phyloP scores from a whole-genome alignment of 148 eudicot species.

The Fallopia convolvulus region DNA sequence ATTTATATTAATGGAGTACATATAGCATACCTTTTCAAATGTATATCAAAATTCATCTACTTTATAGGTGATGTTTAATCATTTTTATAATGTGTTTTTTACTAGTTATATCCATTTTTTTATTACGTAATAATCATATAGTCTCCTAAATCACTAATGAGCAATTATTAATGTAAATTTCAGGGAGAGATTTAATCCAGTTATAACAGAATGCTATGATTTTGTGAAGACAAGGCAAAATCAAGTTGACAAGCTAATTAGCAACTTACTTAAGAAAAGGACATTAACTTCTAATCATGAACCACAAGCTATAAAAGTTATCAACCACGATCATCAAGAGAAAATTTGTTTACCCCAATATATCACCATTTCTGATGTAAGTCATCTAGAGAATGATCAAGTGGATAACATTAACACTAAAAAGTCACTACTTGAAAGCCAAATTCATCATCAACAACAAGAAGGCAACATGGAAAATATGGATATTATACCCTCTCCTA shows the following conservation, averaged over 20 bases:
- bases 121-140: no score
- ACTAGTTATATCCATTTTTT: no score
- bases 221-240: constrained; percentile 9
- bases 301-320: neutral
- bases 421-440: neutral
- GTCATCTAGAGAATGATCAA: neutral
- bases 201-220: constrained; percentile 13
- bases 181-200: constrained; percentile 39
- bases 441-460: neutral
- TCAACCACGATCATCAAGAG: neutral
- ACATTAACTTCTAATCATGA: neutral
- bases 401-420: neutral
- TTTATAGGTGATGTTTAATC: no score
- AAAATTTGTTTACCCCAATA: neutral
- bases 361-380: neutral
- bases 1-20: no score
- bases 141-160: neutral
- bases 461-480: neutral
- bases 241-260: neutral
- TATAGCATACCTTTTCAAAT: no score
- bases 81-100: no score
- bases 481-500: neutral
- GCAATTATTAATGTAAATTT: neutral
- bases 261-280: neutral
- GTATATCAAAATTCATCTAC: no score